Evolutionary conservation across 768 basidiomycete genomes (phyloP).

Genomic region (Chalciporus chontae): DNA sequence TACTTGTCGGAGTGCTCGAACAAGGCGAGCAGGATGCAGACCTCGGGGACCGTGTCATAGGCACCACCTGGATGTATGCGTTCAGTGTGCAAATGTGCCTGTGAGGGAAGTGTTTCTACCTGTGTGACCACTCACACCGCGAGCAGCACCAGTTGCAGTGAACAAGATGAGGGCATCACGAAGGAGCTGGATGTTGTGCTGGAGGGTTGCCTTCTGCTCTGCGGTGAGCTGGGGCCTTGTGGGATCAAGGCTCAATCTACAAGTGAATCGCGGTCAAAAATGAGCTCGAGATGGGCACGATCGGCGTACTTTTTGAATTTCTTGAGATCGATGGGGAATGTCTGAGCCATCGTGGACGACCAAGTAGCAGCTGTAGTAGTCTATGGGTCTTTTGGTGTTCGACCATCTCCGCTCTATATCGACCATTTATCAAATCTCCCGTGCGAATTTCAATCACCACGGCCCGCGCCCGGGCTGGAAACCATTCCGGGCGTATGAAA

Average conservation of each 20-base stretch:
- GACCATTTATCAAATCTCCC: constrained; percentile 21
- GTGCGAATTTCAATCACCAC: constrained; percentile 23
- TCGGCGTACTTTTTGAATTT: constrained; percentile 64
- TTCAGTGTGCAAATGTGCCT: not conserved
- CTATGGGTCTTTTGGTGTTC: not conserved
- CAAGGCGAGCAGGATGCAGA: constrained; percentile 71
- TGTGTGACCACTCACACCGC: constrained; percentile 86
- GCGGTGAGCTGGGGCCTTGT: constrained; percentile 54
- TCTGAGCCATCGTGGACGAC: constrained; percentile 36
- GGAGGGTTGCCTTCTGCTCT: constrained; percentile 58
- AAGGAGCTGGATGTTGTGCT: constrained; percentile 72
- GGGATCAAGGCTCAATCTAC: constrained; percentile 72
- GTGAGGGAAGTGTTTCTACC: constrained; percentile 30
- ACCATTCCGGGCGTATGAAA: too few relatives aligned
- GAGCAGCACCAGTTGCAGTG: constrained; percentile 80
- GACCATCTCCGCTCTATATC: too few relatives aligned
- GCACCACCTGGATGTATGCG: constrained; percentile 46
- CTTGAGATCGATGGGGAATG: constrained; percentile 77
- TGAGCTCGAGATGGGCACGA: not conserved
- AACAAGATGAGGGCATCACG: constrained; percentile 85
- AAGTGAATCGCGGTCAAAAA: constrained; percentile 9
- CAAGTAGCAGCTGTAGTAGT: not conserved
- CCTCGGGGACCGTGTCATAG: constrained; percentile 80
- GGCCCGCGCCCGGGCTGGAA: constrained; percentile 1
- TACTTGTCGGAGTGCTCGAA: constrained; percentile 63